Percentiles rank a stretch among this genome's conserved stretches.
Conservation (phyloP, 2,329 filamentous ascomycete species). For the Penicillium vulpinum region DNA sequence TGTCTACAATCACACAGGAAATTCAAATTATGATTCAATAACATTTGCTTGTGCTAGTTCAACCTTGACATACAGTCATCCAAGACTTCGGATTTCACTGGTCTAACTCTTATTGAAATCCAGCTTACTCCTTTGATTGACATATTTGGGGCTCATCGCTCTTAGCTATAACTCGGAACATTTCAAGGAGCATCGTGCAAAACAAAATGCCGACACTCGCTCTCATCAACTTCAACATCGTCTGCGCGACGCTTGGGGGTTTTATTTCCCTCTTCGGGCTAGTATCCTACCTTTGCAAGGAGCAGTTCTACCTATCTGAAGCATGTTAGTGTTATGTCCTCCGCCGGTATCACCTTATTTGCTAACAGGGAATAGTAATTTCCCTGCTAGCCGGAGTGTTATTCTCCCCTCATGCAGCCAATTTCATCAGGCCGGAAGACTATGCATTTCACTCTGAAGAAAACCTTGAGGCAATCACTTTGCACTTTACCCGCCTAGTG, state of each 20-base stretch:
- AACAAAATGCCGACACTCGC: conserved; percentile 61
- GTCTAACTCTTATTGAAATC: neutral
- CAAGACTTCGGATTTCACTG: neutral
- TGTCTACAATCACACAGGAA: conserved; percentile 2
- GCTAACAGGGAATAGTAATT: conserved; percentile 61
- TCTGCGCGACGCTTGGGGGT: conserved; percentile 75
- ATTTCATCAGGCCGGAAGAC: conserved; percentile 72
- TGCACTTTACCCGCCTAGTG: conserved; percentile 83
- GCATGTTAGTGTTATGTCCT: conserved; percentile 62
- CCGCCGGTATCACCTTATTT: neutral
- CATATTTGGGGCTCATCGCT: neutral
- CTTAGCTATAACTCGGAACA: neutral
- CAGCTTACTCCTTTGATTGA: neutral
- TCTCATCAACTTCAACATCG: conserved; percentile 78
- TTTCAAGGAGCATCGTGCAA: conserved; percentile 3
- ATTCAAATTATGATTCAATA: conserved; percentile 41
- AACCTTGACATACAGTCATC: neutral
- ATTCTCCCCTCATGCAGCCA: conserved; percentile 75
- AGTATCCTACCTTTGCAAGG: conserved; percentile 85
- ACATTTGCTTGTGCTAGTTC: conserved; percentile 29
- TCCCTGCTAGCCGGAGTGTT: conserved; percentile 75
- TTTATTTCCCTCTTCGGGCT: conserved; percentile 89
- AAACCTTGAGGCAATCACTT: conserved; percentile 69
- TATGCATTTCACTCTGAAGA: conserved; percentile 63
- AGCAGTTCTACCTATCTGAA: conserved; percentile 88